Conservation (phyloP, 305 asterid species). For the Solanum hybrid region DNA sequence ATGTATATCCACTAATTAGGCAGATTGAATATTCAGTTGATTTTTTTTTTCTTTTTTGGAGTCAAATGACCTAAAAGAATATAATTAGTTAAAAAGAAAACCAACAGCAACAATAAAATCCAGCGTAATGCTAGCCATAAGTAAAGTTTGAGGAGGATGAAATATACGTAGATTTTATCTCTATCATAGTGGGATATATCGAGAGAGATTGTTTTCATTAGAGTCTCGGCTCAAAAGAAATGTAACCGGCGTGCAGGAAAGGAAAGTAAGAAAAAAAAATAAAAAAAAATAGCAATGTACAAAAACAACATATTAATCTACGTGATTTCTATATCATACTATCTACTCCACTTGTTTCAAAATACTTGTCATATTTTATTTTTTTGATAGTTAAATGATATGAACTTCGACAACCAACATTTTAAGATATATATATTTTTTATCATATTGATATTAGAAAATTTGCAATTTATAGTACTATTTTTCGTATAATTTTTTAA, state of each 20-base stretch:
- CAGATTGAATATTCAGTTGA: not conserved
- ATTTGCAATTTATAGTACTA: too few relatives aligned
- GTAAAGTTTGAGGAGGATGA: not conserved
- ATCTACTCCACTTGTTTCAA: not conserved
- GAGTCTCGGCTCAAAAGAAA: not conserved
- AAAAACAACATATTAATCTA: not conserved
- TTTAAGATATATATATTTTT: too few relatives aligned
- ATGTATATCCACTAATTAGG: too few relatives aligned
- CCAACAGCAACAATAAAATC: too few relatives aligned
- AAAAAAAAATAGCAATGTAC: not conserved
- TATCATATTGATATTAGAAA: too few relatives aligned
- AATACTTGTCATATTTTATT: not conserved
- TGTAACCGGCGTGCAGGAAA: not conserved
- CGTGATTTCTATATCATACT: not conserved
- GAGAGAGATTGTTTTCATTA: not conserved
- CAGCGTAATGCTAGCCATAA: not conserved
- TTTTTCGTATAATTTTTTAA: too few relatives aligned
- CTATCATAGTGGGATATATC: accelerated
- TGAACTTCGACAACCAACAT: too few relatives aligned
- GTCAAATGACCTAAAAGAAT: not conserved
- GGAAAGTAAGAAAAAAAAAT: not conserved
- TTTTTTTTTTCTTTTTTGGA: not conserved
- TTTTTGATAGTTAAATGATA: not conserved
- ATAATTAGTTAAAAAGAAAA: not conserved
- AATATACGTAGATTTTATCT: not conserved